Percentiles rank a stretch among this genome's conserved stretches.
Conservation (phyloP, 352 stramenopile genomes). For the Stephanocyclus meneghinianus region DNA sequence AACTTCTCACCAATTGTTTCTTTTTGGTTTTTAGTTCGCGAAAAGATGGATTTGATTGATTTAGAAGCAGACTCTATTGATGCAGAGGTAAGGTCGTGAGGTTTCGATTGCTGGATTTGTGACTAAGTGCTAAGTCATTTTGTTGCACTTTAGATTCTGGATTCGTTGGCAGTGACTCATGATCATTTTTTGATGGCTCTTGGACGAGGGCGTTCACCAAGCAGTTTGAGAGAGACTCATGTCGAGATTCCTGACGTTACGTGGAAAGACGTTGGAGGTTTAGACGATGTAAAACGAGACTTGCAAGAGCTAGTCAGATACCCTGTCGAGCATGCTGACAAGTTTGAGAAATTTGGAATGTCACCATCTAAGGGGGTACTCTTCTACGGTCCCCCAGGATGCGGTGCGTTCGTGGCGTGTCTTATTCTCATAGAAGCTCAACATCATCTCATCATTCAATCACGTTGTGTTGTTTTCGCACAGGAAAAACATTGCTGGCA, state of each 20-base stretch:
- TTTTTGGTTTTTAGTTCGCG: constrained; percentile 56
- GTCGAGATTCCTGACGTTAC: constrained; percentile 91
- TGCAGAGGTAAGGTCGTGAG: constrained; percentile 24
- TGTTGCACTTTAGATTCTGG: constrained; percentile 41
- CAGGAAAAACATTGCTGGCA: constrained; percentile 94
- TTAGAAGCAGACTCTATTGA: constrained; percentile 77
- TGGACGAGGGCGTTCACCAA: constrained; percentile 87
- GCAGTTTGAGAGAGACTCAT: constrained; percentile 90
- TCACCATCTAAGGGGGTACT: constrained; percentile 94
- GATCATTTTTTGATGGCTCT: constrained; percentile 90
- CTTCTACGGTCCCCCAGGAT: constrained; percentile 97
- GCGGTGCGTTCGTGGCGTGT: constrained; percentile 61
- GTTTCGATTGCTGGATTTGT: neutral
- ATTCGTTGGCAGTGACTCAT: constrained; percentile 80
- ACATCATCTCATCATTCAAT: constrained; percentile 56
- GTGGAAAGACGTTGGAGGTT: constrained; percentile 96
- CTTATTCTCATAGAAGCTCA: neutral
- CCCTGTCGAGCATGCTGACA: constrained; percentile 92
- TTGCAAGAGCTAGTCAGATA: constrained; percentile 97
- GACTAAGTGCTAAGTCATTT: neutral
- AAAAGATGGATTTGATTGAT: constrained; percentile 76
- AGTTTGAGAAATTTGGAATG: constrained; percentile 97
- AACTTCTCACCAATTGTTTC: neutral
- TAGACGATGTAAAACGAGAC: constrained; percentile 95
- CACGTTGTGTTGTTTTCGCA: neutral